These are phyloP conservation scores for Morella rubra DNA, from an alignment of 306 rosid genomes.

Conservation along the genomic window DNA sequence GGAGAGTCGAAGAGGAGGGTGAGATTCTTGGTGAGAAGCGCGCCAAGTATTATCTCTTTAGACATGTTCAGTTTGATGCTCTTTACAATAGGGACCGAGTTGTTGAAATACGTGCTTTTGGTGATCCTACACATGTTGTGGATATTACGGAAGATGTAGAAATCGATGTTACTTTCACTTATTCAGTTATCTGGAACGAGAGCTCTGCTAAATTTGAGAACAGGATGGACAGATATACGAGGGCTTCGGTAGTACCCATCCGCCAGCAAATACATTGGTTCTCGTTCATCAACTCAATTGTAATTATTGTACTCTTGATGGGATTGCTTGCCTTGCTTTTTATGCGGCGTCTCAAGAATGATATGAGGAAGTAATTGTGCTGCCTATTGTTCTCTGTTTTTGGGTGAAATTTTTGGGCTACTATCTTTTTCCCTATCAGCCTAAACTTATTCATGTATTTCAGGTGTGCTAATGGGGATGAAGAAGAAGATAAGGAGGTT, in stretches of 20 bases:
- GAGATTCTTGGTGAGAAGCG: slow-evolving; percentile 44
- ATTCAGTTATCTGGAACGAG: slow-evolving; percentile 72
- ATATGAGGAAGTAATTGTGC: slow-evolving; percentile 63
- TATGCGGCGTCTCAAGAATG: slow-evolving; percentile 66
- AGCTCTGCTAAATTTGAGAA: slow-evolving; percentile 48
- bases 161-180: slow-evolving; percentile 64
- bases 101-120: slow-evolving; percentile 60
- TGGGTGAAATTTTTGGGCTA: not conserved
- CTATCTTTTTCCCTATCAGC: slow-evolving; percentile 16
- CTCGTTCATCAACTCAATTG: slow-evolving; percentile 71
- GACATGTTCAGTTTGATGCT: slow-evolving; percentile 67
- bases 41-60: slow-evolving; percentile 57
- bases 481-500: slow-evolving; percentile 76
- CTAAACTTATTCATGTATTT: slow-evolving; percentile 21
- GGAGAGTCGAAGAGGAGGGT: slow-evolving; percentile 62
- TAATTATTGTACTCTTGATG: slow-evolving; percentile 63
- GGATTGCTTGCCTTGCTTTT: slow-evolving; percentile 74
- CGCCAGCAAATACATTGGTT: slow-evolving; percentile 75
- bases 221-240: slow-evolving; percentile 69
- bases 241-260: slow-evolving; percentile 59
- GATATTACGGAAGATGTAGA: slow-evolving; percentile 67
- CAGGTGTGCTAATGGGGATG: slow-evolving; percentile 58
- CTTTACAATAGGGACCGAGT: slow-evolving; percentile 63
- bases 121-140: slow-evolving; percentile 62
- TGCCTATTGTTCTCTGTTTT: slow-evolving; percentile 21